Evolutionary conservation across 768 basidiomycete genomes (phyloP).

Genomic region (Neoboletus subvelutipes): DNA sequence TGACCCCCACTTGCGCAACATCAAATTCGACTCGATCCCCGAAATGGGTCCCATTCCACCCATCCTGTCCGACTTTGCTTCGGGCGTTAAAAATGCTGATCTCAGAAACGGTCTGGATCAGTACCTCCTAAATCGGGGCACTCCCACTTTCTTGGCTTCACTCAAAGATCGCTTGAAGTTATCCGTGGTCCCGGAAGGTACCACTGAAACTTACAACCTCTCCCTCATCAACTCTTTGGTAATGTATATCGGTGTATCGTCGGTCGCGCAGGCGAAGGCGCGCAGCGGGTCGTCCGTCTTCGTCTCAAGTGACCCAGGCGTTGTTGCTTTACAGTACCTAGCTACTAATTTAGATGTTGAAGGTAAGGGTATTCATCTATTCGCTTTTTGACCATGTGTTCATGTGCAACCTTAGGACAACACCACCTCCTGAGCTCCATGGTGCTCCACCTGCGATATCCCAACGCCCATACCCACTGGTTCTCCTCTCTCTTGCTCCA

Average conservation of each 20-base stretch:
- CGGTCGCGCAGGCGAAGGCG: conserved; percentile 85
- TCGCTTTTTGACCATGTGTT: neutral
- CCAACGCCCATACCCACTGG: conserved; percentile 98
- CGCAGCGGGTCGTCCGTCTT: conserved; percentile 82
- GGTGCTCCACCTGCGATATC: conserved; percentile 93
- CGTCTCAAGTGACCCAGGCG: conserved; percentile 78
- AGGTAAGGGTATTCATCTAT: conserved; percentile 51
- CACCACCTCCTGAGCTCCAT: conserved; percentile 93
- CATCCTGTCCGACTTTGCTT: conserved; percentile 88
- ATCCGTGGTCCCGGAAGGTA: conserved; percentile 43
- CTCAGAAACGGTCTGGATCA: conserved; percentile 80
- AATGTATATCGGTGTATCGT: conserved; percentile 93
- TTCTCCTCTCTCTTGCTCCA: conserved; percentile 89
- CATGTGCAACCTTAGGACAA: conserved; percentile 60
- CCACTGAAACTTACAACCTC: conserved; percentile 74
- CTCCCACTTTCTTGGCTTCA: conserved; percentile 67
- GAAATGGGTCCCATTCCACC: conserved; percentile 94
- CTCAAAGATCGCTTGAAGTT: conserved; percentile 74
- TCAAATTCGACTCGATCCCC: conserved; percentile 71
- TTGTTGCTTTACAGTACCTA: conserved; percentile 79
- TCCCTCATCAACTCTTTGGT: conserved; percentile 91
- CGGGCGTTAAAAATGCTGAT: conserved; percentile 77
- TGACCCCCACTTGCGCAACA: conserved; percentile 77
- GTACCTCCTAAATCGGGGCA: conserved; percentile 75
- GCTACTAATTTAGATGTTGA: conserved; percentile 85